A percentile compares a stretch with the other conserved stretches of the same genome.
Evolutionary conservation across 495 filamentous ascomycete species (phyloP).

Genomic region (Hypoxylon fragiforme): DNA sequence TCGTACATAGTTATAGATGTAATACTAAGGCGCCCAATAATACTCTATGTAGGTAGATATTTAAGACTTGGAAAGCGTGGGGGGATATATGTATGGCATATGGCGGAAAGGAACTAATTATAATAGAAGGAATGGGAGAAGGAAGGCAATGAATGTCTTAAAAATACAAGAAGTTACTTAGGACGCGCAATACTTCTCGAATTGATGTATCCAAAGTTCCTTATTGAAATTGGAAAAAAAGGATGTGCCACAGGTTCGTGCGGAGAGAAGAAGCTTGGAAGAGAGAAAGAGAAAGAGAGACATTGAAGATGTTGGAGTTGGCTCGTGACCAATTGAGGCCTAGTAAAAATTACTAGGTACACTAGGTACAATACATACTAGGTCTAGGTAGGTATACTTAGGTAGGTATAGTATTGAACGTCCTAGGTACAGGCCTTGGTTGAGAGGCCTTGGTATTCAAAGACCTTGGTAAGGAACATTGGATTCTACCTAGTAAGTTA

Average conservation of each 20-base stretch:
- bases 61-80: conserved; percentile 22
- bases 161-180: conserved; percentile 3
- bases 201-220: conserved; percentile 7
- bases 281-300: not conserved
- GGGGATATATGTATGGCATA: too few relatives aligned
- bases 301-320: conserved; percentile 22
- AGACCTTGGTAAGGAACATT: too few relatives aligned
- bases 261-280: conserved; percentile 19
- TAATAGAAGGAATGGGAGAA: too few relatives aligned
- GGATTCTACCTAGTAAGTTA: too few relatives aligned
- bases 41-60: conserved; percentile 6
- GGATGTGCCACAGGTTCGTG: conserved; percentile 22
- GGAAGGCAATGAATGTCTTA: too few relatives aligned
- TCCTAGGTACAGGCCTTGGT: too few relatives aligned
- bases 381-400: too few relatives aligned
- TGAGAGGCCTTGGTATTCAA: too few relatives aligned
- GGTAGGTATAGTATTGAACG: too few relatives aligned
- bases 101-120: conserved; percentile 27
- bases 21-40: conserved; percentile 19
- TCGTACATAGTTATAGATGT: conserved; percentile 12
- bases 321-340: conserved; percentile 21
- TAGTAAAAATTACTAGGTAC: too few relatives aligned
- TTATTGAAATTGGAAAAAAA: conserved; percentile 20
- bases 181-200: conserved; percentile 15
- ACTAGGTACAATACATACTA: too few relatives aligned